These are phyloP conservation scores for Trichoderma orchidacearum DNA, from an alignment of 495 filamentous ascomycete genomes.

Conservation along the genomic window DNA sequence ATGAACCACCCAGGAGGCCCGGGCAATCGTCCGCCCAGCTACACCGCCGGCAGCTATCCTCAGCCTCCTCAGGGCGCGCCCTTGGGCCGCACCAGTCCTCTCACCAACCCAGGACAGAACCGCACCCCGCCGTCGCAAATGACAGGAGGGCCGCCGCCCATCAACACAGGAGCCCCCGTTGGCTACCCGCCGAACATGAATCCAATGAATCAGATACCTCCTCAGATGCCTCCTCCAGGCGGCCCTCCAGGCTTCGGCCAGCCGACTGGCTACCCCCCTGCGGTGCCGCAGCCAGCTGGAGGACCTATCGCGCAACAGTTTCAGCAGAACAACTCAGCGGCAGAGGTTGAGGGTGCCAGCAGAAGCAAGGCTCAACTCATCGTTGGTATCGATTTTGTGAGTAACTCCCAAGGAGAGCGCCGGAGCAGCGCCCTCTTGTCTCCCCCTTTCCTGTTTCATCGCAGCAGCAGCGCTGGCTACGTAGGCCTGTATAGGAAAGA, in stretches of 20 bases:
- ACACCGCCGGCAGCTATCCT: constrained; percentile 47
- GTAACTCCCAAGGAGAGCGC: constrained; percentile 14
- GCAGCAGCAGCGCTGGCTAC: not conserved
- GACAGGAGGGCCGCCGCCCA: constrained; percentile 55
- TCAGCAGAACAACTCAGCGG: constrained; percentile 38
- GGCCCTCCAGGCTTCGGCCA: constrained; percentile 28
- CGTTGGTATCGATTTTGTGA: constrained; percentile 70
- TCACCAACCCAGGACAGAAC: constrained; percentile 29
- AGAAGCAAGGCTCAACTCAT: constrained; percentile 70
- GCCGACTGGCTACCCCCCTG: constrained; percentile 23
- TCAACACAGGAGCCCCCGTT: constrained; percentile 48
- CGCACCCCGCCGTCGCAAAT: constrained; percentile 46
- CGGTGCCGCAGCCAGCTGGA: constrained; percentile 25
- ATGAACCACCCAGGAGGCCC: constrained; percentile 42
- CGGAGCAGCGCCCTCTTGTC: not conserved
- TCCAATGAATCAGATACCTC: constrained; percentile 32
- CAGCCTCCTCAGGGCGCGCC: constrained; percentile 30
- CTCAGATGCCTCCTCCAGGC: constrained; percentile 30
- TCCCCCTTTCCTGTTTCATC: not conserved
- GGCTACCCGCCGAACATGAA: constrained; percentile 41
- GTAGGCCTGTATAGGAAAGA: not conserved
- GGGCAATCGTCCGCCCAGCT: constrained; percentile 57
- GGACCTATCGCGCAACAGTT: constrained; percentile 18
- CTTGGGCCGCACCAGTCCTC: constrained; percentile 34
- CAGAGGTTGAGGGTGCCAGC: constrained; percentile 78